Percentiles rank a stretch among this genome's conserved stretches.
These are phyloP conservation scores for Leishmania turanica DNA, from an alignment of 208 protist genomes.

Conservation along the genomic window DNA sequence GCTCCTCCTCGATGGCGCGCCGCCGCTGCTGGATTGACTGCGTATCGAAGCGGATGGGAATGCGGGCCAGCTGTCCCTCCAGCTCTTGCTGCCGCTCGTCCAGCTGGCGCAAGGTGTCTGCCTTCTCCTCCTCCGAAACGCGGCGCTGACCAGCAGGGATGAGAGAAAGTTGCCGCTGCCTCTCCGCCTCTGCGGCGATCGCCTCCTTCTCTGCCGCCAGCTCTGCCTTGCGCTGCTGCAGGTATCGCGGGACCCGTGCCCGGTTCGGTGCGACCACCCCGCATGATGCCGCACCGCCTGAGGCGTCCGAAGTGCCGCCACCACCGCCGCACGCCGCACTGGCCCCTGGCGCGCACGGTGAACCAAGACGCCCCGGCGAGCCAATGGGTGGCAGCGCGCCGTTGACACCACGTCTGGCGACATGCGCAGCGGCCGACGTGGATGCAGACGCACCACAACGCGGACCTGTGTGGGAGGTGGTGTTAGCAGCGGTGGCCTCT, in stretches of 20 bases:
- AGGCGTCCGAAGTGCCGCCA: background rate
- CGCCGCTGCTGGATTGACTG: constrained; percentile 63
- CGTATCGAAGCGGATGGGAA: constrained; percentile 89
- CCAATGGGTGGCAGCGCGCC: background rate
- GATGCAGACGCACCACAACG: background rate
- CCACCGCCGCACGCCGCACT: background rate
- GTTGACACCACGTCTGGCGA: background rate
- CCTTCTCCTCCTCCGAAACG: constrained; percentile 79
- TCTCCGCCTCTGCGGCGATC: constrained; percentile 51
- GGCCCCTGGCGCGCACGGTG: background rate
- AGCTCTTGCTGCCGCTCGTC: constrained; percentile 64
- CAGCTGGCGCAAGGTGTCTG: constrained; percentile 55
- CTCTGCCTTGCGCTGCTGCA: constrained; percentile 85
- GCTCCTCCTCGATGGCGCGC: constrained; percentile 69
- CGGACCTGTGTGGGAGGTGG: background rate
- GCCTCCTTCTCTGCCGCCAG: constrained; percentile 73
- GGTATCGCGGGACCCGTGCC: constrained; percentile 71
- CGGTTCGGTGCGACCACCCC: constrained; percentile 15
- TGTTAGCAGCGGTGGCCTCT: constrained; percentile 36
- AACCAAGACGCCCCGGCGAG: background rate
- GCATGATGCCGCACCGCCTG: background rate
- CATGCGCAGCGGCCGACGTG: constrained; percentile 6
- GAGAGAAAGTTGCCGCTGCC: constrained; percentile 60
- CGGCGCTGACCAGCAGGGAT: constrained; percentile 83
- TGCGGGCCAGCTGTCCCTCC: constrained; percentile 76